Percentiles rank a stretch among this genome's conserved stretches.
Conservation (phyloP, 2,329 filamentous ascomycete species). For the Curvularia spicifera region DNA sequence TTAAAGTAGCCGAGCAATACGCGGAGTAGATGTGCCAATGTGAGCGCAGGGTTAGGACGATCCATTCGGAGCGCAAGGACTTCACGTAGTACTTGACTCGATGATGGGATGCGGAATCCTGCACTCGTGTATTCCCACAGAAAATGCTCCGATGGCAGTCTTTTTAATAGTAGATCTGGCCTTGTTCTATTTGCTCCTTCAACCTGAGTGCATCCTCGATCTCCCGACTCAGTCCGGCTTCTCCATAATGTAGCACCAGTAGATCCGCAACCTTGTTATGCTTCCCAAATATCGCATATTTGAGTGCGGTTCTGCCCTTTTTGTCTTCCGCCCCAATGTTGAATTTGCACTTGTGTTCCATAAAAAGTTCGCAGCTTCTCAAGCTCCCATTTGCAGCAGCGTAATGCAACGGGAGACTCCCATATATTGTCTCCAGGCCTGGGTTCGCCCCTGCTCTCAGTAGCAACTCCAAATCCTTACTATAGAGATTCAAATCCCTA, state of each 20-base stretch:
- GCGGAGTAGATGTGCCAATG: too few species aligned
- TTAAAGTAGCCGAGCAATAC: too few species aligned
- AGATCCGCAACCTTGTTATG: not conserved
- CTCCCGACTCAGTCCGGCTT: not conserved
- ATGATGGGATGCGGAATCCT: too few species aligned
- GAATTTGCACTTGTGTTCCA: not conserved
- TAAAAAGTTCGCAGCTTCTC: slow-evolving; percentile 3
- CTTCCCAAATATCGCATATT: not conserved
- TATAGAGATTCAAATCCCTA: not conserved
- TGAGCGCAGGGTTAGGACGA: too few species aligned
- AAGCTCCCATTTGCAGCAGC: slow-evolving; percentile 11
- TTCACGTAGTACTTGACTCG: too few species aligned
- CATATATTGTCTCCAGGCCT: slow-evolving; percentile 2
- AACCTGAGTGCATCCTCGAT: not conserved
- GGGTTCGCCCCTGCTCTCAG: slow-evolving; percentile 10
- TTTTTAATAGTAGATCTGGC: too few species aligned
- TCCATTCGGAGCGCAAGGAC: too few species aligned
- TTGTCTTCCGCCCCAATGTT: not conserved
- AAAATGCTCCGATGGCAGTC: too few species aligned
- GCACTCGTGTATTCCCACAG: too few species aligned
- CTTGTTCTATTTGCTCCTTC: too few species aligned
- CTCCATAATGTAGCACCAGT: not conserved
- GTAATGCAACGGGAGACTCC: slow-evolving; percentile 20
- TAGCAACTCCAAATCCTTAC: too few species aligned
- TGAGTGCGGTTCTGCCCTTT: not conserved